phyloP scores from a whole-genome alignment of 2,329 filamentous ascomycete genomes.

The Simplicillium sp. region DNA sequence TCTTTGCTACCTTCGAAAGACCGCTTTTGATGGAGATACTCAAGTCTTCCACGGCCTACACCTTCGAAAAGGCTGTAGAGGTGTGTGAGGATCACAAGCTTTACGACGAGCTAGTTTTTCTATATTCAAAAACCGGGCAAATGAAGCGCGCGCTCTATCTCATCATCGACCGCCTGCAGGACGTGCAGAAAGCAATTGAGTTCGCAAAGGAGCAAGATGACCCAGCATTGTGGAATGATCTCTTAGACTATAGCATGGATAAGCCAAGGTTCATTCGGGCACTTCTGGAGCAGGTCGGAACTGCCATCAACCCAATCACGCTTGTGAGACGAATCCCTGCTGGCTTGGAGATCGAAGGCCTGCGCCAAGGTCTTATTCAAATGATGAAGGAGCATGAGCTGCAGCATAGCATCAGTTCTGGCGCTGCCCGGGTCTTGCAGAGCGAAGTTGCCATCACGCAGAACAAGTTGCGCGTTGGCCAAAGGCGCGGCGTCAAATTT shows the following conservation, averaged over 20 bases:
- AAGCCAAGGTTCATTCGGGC: conserved; percentile 91
- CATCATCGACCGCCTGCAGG: conserved; percentile 86
- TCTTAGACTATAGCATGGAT: conserved; percentile 94
- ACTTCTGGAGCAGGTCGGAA: conserved; percentile 87
- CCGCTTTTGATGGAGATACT: conserved; percentile 78
- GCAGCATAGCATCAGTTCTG: conserved; percentile 83
- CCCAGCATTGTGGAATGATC: conserved; percentile 86
- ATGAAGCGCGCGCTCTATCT: conserved; percentile 85
- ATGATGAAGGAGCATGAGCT: conserved; percentile 96
- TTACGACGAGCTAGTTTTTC: conserved; percentile 87
- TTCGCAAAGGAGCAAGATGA: conserved; percentile 94
- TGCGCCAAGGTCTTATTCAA: conserved; percentile 77
- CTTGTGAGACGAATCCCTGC: conserved; percentile 86
- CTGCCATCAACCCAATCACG: conserved; percentile 83
- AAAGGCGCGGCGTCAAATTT: conserved; percentile 82
- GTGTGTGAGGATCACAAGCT: conserved; percentile 76
- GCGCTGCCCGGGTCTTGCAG: conserved; percentile 75
- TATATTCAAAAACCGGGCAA: conserved; percentile 91
- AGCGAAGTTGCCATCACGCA: conserved; percentile 84
- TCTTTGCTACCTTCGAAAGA: conserved; percentile 80
- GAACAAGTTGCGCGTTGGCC: conserved; percentile 67
- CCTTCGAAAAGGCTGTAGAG: conserved; percentile 70
- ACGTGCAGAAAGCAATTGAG: conserved; percentile 85
- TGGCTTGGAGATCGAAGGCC: conserved; percentile 82
- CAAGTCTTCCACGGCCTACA: conserved; percentile 74